Evolutionary conservation across 2,329 filamentous ascomycete genomes (phyloP), one percentile per base, ranked within the genome.

Genomic region (Penicillium digitatum): DNA sequence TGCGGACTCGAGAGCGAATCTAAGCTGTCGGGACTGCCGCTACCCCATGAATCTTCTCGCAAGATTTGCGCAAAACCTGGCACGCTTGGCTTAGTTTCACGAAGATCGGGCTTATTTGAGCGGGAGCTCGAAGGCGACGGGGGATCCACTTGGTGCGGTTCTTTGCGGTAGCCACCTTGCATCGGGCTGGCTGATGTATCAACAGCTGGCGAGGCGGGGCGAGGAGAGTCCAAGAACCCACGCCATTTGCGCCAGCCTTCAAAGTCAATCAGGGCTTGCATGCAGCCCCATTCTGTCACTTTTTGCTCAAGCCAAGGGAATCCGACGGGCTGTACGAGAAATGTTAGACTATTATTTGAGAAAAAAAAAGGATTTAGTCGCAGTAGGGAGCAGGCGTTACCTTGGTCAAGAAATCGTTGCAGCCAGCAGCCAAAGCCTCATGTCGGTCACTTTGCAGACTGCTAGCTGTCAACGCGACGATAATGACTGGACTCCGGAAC

Each of bases 191-290:
- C 52, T 42, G 60, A 58, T 24, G 55, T 62, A 32, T 66, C 61
- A 7, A 57, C 55, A 18, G 52, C 50, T 22, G 63, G 59, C 14
- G 63, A 63, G 14, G 60, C 53, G 22, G 64, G 54, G 8, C 44
- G 56, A 29, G 62, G 59, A 16, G 66, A 63, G 43, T 73, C 72
- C 37, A 74, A 75, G 68, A 89, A 93, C 67, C 94, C 89, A 72
- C 96, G 96, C 94, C 94, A 99, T 73, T 90, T 90, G 52, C 92
- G 85, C 94, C 94, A 99, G 58, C 94, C 94, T 71, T 97, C 93
- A 71, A 94, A 97, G 77, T 99, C 94, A 68, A 99, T 97, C 24
- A 99, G 82, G 10, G 94, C 94, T 78, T 97, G 94, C 94, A 99
- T 99, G 78, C 94, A 97, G 54, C 94, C 94, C 94, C 94, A 99